Evolutionary conservation across 2,329 filamentous ascomycete species (phyloP), one percentile per base, ranked within the genome.

Genomic region (Fusarium sp.): DNA sequence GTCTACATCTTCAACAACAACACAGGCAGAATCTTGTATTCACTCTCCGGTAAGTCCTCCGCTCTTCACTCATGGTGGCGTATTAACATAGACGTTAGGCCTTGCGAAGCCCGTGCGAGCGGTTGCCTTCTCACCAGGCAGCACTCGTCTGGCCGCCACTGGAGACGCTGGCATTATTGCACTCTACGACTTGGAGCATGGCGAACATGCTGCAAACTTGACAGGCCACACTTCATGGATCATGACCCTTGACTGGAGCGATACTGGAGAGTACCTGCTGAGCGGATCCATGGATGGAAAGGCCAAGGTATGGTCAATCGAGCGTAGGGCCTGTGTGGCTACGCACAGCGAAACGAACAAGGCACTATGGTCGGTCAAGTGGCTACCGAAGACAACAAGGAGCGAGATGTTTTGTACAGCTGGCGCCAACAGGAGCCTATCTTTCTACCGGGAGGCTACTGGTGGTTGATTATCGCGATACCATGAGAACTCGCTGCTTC

Each of bases 1-100:
- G 90, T 98, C 72, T 98, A 98, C 84, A 91, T 99, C 71, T 99
- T 98, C 87, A 95, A 95, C 86, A 98, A 98, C 79, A 92, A 95
- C 76, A 95, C 93, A 1, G 94, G 94, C 4, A 90, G 94, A 63
- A 90, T 99, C 77, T 87, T 94, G 14, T 96, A 98, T 83, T 97
- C 95, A 9, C 86, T 99, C 27, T 92, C 94, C 64, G 92, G 94
- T 94, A 85, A 70, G 87, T 79, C 4, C n/a, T 12, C 30, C 30
- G 8, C 11, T 5, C 4, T 12, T 35, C 5, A 37, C 25, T 30
- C 30, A 33, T 7, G 30, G 22, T n/a, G 43, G 12, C 15, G 32
- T 60, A 38, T 63, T 78, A 40, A 79, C 66, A 58, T 6, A 14
- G 14, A 38, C 6, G 8, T 15, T 43, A 94, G 95, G 95, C 7